phyloP scores from a whole-genome alignment of 108 stramenopile genomes.

The Schizochytrium sp. region DNA sequence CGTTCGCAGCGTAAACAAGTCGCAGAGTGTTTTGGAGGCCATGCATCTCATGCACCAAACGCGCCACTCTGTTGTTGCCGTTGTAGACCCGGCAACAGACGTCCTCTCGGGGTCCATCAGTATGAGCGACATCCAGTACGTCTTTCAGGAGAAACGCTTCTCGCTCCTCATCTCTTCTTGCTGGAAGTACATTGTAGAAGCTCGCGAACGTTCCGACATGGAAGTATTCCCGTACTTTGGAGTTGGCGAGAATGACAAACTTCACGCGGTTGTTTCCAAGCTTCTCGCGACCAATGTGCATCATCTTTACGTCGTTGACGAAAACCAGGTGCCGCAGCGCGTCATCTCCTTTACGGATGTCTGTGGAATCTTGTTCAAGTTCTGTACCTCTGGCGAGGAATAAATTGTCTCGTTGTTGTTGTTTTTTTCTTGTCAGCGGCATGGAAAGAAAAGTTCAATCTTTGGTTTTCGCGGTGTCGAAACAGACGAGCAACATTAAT shows the following conservation, averaged over 20 bases:
- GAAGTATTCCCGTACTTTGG: conserved; percentile 2
- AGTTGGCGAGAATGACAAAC: neutral
- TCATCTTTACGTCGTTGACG: neutral
- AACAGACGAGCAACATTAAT: neutral
- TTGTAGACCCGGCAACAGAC: neutral
- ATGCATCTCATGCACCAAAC: neutral
- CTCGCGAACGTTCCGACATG: neutral
- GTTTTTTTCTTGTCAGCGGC: neutral
- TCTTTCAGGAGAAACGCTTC: neutral
- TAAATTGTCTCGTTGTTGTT: neutral
- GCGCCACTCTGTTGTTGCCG: neutral
- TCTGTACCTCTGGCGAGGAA: neutral
- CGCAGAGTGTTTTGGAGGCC: neutral
- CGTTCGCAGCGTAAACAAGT: conserved; percentile 3
- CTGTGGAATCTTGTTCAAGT: neutral
- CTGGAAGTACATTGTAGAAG: neutral
- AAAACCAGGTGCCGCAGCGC: neutral
- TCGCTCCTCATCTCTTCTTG: neutral
- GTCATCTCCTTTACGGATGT: neutral
- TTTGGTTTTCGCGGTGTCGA: neutral
- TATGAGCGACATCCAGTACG: neutral
- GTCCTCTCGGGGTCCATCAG: neutral
- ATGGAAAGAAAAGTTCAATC: neutral
- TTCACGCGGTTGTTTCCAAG: neutral
- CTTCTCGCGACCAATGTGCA: conserved; percentile 8